These are phyloP conservation scores for Achaetomiella virescens DNA, from an alignment of 495 filamentous ascomycete species.

Conservation along the genomic window DNA sequence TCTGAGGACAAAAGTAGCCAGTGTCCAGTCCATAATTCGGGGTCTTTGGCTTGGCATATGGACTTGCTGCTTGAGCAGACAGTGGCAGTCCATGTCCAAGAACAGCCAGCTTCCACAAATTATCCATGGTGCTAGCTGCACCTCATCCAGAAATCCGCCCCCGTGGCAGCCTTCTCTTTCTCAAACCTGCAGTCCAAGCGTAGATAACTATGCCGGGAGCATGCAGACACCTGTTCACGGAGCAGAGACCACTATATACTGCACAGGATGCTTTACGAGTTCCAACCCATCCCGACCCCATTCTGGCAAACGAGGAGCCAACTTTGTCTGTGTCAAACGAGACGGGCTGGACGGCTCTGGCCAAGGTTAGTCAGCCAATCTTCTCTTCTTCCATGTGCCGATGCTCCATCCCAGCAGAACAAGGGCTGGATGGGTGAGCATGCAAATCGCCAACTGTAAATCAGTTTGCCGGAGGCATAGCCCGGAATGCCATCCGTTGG, in stretches of 20 bases:
- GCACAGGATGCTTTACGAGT: conserved; percentile 32
- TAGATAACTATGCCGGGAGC: not conserved
- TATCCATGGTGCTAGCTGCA: no score
- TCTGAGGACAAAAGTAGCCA: not conserved
- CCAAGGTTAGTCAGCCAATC: not conserved
- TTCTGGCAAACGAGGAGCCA: not conserved
- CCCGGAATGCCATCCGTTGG: no score
- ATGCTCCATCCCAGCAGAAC: not conserved
- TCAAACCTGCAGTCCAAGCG: not conserved
- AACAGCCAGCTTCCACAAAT: not conserved
- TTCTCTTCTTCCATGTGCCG: no score
- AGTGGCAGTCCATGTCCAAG: no score
- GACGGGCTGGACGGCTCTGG: not conserved
- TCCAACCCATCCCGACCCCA: conserved; percentile 6
- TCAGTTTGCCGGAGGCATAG: no score
- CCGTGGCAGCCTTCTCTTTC: not conserved
- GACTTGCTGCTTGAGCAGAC: no score
- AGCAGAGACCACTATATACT: conserved; percentile 31
- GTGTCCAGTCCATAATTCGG: no score
- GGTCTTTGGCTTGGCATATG: no score
- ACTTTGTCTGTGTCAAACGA: not conserved
- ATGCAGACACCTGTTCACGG: conserved; percentile 24
- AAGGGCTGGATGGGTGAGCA: not conserved
- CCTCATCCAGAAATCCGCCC: not conserved
- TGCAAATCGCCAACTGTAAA: no score